Percentiles rank a stretch among this genome's conserved stretches.
These are phyloP conservation scores for Ulmus americana DNA, from an alignment of 331 rosid genomes.

Conservation along the genomic window DNA sequence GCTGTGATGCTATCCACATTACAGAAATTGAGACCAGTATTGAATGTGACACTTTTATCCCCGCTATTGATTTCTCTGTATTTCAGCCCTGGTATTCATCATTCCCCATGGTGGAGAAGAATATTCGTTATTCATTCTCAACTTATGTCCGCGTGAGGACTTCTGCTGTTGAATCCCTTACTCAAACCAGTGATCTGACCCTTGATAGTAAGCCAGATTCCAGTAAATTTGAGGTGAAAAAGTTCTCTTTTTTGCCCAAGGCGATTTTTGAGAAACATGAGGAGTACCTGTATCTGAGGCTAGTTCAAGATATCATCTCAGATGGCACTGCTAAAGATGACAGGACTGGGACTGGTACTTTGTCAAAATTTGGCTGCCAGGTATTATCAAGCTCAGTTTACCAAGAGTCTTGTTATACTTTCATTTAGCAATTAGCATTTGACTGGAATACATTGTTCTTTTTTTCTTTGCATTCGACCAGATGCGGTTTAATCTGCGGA, in stretches of 20 bases:
- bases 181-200: conserved; percentile 37
- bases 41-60: conserved; percentile 80
- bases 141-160: conserved; percentile 78
- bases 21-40: conserved; percentile 68
- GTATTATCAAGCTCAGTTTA: conserved; percentile 35
- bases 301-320: conserved; percentile 75
- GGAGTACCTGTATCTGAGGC: conserved; percentile 64
- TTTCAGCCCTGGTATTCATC: conserved; percentile 94
- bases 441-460: conserved; percentile 8
- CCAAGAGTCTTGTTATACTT: conserved; percentile 15
- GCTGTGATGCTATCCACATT: conserved; percentile 86
- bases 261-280: conserved; percentile 73
- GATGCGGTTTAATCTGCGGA: conserved; percentile 90
- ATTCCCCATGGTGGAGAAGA: conserved; percentile 67
- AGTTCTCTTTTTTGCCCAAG: conserved; percentile 84
- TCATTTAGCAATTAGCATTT: conserved; percentile 1
- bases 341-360: conserved; percentile 94
- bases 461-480: conserved; percentile 28
- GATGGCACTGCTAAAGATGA: conserved; percentile 79
- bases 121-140: conserved; percentile 55
- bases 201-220: conserved; percentile 31
- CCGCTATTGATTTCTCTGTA: conserved; percentile 53
- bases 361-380: conserved; percentile 92
- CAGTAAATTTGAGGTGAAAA: conserved; percentile 51
- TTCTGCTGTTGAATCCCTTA: conserved; percentile 42